Conservation (phyloP, 2,329 filamentous ascomycete genomes). For the Aspergillus caelatus region DNA sequence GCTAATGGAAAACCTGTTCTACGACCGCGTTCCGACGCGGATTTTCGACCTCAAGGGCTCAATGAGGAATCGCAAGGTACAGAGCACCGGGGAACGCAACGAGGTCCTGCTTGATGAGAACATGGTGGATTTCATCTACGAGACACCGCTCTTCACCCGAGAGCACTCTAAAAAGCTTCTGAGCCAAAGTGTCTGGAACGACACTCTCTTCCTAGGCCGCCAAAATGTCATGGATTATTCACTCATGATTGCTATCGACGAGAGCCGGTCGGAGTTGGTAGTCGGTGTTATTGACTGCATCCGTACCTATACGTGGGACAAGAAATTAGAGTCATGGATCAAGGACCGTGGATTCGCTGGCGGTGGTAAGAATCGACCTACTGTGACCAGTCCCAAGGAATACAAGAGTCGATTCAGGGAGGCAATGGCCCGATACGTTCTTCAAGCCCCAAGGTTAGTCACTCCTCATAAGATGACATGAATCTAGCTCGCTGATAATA, state of each 20-base stretch:
- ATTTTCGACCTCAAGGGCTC: slow-evolving; percentile 97
- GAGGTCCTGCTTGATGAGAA: slow-evolving; percentile 97
- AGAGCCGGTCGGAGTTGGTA: slow-evolving; percentile 83
- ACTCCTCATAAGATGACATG: background rate
- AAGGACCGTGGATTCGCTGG: slow-evolving; percentile 89
- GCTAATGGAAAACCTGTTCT: slow-evolving; percentile 97
- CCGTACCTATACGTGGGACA: slow-evolving; percentile 98
- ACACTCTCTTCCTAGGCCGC: slow-evolving; percentile 89
- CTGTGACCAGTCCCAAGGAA: slow-evolving; percentile 95
- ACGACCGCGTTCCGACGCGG: slow-evolving; percentile 85
- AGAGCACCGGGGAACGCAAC: slow-evolving; percentile 92
- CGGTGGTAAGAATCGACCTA: slow-evolving; percentile 80
- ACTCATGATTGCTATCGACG: slow-evolving; percentile 97
- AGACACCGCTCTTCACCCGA: slow-evolving; percentile 90
- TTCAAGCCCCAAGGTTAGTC: slow-evolving; percentile 50
- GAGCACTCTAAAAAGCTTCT: slow-evolving; percentile 96
- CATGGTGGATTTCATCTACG: slow-evolving; percentile 98
- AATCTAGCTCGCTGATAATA: slow-evolving; percentile 6
- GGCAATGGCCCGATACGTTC: slow-evolving; percentile 85
- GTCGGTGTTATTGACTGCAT: slow-evolving; percentile 99
- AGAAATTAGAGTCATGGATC: slow-evolving; percentile 99
- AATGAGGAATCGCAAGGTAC: slow-evolving; percentile 97
- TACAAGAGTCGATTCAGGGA: slow-evolving; percentile 96
- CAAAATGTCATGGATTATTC: slow-evolving; percentile 99
- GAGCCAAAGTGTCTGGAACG: slow-evolving; percentile 91